These are phyloP conservation scores for Alternaria infectoria DNA, from an alignment of 2,329 filamentous ascomycete genomes.

Conservation along the genomic window DNA sequence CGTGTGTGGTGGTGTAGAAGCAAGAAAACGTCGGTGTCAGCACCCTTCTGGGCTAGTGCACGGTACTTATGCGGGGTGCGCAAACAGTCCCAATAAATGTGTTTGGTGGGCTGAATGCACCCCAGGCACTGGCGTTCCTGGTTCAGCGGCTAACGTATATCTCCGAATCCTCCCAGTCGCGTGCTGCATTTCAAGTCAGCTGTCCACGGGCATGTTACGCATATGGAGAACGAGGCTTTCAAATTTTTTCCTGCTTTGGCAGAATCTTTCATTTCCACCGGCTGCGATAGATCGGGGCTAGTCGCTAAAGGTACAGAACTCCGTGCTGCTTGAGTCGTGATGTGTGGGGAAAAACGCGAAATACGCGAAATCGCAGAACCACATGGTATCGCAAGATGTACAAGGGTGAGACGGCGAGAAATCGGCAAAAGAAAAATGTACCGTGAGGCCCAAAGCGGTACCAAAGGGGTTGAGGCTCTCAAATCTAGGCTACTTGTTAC, in stretches of 20 bases:
- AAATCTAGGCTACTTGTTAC: background rate
- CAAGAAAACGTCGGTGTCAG: slow-evolving; percentile 12
- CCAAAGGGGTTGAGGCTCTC: slow-evolving; percentile 11
- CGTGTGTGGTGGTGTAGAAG: background rate
- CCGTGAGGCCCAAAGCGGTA: background rate
- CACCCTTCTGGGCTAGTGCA: slow-evolving; percentile 7
- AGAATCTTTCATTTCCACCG: slow-evolving; percentile 4
- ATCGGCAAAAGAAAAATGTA: slow-evolving; percentile 5
- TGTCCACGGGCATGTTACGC: slow-evolving; percentile 19
- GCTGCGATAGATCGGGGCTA: slow-evolving; percentile 5
- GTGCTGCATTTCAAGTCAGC: slow-evolving; percentile 14
- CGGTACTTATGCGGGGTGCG: slow-evolving; percentile 18
- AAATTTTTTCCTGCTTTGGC: background rate
- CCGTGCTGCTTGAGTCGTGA: slow-evolving; percentile 7
- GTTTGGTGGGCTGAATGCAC: slow-evolving; percentile 12
- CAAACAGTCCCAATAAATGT: slow-evolving; percentile 16
- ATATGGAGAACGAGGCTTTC: slow-evolving; percentile 16
- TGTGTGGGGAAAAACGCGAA: slow-evolving; percentile 1
- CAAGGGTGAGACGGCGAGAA: slow-evolving; percentile 4
- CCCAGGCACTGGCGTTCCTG: background rate
- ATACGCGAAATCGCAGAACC: slow-evolving; percentile 2
- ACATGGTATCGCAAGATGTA: slow-evolving; percentile 10
- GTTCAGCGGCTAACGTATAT: background rate
- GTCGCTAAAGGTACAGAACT: slow-evolving; percentile 12
- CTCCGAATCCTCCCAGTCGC: background rate